Evolutionary conservation across 2,329 filamentous ascomycete genomes (phyloP), one percentile per base, ranked within the genome.

Genomic region (Escovopsis sp.): DNA sequence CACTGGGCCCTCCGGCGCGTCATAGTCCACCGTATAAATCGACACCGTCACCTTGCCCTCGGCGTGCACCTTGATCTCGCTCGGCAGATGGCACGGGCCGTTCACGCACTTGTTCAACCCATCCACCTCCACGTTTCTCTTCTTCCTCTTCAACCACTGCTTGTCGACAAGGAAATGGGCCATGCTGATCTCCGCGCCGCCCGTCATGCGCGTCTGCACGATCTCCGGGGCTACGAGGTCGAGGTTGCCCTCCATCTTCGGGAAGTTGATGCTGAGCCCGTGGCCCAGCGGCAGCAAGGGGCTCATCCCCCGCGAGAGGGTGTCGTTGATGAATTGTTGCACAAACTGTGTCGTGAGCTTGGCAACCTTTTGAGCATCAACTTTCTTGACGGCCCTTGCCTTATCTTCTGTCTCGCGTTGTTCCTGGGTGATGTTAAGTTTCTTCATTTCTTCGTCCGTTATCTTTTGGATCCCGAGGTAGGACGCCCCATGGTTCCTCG

Each of bases 231-330:
- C 52, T 5, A 57, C 56, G 37, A 57, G 53, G 14, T 27, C 6
- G 6, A 5, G 9, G 39, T 67, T 59, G 11, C 57, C 60, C 0
- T 58, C 62, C 29, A 73, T 57, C 2, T 54, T 52, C 2, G 69
- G 69, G 24, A 67, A 65, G 47, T 74, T 74, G 48, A 74, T 65
- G 24, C 57, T 67, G 32, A 70, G 52, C n/a, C 70, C 68, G 45
- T 73, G 72, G 2, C 69, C 70, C 1, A 66, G 53, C 0, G 70
- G 70, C 1, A 74, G 53, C 5, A 64, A 46, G 5, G 57, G 56
- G 0, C 49, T 50, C 2, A 52, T 55, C 3, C 7, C 27, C 9
- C 5, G 27, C 11, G 50, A 47, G 5, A 50, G 47, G 0, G 60
- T 58, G 20, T 58, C 65, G 1, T 58, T 48, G 44, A 67, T 63